Percentiles rank a stretch among this genome's conserved stretches.
phyloP scores from a whole-genome alignment of 2,329 filamentous ascomycete species.

The Chrysosporium queenslandicum region DNA sequence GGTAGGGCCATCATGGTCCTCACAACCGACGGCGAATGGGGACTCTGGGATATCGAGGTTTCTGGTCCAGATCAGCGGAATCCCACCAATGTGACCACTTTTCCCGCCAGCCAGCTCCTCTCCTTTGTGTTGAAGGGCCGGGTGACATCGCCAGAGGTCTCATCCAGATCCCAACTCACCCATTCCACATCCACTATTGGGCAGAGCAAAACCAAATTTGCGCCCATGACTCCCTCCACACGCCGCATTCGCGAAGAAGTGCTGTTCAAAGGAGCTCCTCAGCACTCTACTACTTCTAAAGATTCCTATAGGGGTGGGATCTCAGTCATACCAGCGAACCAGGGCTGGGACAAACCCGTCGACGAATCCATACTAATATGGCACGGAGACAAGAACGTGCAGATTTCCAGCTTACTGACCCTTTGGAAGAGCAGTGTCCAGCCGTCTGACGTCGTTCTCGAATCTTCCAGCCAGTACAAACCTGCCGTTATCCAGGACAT shows the following conservation, averaged over 20 bases:
- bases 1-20: constrained; percentile 39
- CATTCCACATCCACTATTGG: constrained; percentile 22
- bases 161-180: constrained; percentile 19
- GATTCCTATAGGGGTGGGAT: constrained; percentile 32
- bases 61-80: constrained; percentile 33
- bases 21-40: constrained; percentile 41
- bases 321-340: constrained; percentile 31
- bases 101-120: constrained; percentile 34
- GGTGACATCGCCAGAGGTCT: constrained; percentile 23
- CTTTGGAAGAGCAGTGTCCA: constrained; percentile 37
- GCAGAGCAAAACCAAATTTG: constrained; percentile 29
- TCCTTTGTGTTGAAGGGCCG: constrained; percentile 36
- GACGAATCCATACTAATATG: constrained; percentile 39
- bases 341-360: constrained; percentile 27
- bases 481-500: constrained; percentile 33
- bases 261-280: constrained; percentile 33
- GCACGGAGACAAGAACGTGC: constrained; percentile 33
- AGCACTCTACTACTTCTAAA: constrained; percentile 19
- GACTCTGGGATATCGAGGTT: constrained; percentile 42
- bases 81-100: constrained; percentile 31
- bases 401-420: constrained; percentile 36
- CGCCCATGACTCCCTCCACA: constrained; percentile 41
- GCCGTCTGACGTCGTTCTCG: constrained; percentile 29
- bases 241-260: constrained; percentile 38
- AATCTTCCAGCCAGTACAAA: constrained; percentile 32